Base-by-base conservation (phyloP, 495 filamentous ascomycete genomes). In the Hypoxylon fragiforme region DNA sequence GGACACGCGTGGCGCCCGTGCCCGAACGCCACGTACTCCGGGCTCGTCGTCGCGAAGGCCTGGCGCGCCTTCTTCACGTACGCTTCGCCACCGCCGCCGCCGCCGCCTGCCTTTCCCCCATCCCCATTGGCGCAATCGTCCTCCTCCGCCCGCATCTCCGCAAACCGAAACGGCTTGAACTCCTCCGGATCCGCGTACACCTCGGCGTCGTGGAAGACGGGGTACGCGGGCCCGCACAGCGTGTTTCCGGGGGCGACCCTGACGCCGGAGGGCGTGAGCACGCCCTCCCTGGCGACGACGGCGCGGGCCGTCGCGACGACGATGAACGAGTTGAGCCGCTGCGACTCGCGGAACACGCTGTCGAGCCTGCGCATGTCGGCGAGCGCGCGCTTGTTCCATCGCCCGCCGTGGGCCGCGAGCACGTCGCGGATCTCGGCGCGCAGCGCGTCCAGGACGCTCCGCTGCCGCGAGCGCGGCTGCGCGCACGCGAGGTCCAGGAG, bases 351-450 rank as follows among this genome's bases (percentile, higher is more conserved):
- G 50, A 74, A 32, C 13, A 49, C 39, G 54, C 64, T 70, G 61
- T 80, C 77, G 7, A 75, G 58, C 40, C 66, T 72, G 9, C 67
- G 51, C 65, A 80, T 72, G 31, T 62, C 45, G 7, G 67, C 59
- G 3, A 80, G 64, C 16, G 68, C 70, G 3, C 63, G 65, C 64
- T 78, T 79, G 40, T 73, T 71, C 74, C 74, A 75, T 8, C 46
- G 47, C 39, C 61, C 65, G 38, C 59, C 32, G 46, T 69, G 50
- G 13, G 54, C 63, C 0, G 62, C 54, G 1, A 73, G 60, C 7
- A 68, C 64, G 3, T 46, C n/a, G 7, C 41, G 36, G 24, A 85
- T 71, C 57, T 88, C 85, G 22, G 78, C 72, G 3, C 82, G 72
- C 1, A 87, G 65, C 11, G 67, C 67, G 3, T 72, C 50, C 7